Conservation (phyloP, 495 filamentous ascomycete species). For the Acidiella bohemica region DNA sequence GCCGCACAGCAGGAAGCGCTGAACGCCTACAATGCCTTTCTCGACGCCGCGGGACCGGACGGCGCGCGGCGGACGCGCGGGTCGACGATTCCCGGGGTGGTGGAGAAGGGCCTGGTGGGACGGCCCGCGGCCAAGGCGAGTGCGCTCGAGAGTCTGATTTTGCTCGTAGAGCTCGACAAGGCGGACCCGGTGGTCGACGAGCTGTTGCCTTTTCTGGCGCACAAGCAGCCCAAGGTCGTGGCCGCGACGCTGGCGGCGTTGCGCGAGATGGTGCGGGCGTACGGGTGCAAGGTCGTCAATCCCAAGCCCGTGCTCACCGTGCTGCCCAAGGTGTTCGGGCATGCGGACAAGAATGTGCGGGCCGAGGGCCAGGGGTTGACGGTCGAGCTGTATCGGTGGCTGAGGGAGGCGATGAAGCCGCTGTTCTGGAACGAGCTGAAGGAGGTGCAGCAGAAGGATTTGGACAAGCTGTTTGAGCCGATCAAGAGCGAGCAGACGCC, state of each 20-base stretch:
- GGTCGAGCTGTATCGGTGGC: constrained; percentile 93
- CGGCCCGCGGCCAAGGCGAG: constrained; percentile 78
- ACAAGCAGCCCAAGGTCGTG: constrained; percentile 90
- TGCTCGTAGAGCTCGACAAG: constrained; percentile 83
- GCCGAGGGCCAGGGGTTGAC: constrained; percentile 84
- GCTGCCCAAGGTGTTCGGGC: constrained; percentile 81
- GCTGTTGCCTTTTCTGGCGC: constrained; percentile 66
- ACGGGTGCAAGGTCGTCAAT: constrained; percentile 90
- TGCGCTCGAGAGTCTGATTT: constrained; percentile 70
- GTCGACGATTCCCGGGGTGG: constrained; percentile 59
- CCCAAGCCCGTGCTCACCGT: constrained; percentile 89
- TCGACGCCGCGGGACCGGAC: constrained; percentile 16
- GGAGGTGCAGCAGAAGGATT: constrained; percentile 83
- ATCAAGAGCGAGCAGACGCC: constrained; percentile 77
- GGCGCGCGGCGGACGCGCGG: constrained; percentile 49
- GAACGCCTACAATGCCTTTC: constrained; percentile 25
- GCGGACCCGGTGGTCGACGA: constrained; percentile 81
- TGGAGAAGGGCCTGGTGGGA: constrained; percentile 83
- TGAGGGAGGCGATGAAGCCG: constrained; percentile 94
- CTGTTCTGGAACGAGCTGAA: constrained; percentile 96
- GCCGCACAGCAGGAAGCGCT: constrained; percentile 93
- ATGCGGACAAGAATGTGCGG: constrained; percentile 97
- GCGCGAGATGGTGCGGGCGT: constrained; percentile 75
- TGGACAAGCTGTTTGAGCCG: constrained; percentile 87
- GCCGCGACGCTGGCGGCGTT: constrained; percentile 71